Conservation (phyloP, 805 yeast genomes). For the Candida pseudofarinosa region DNA sequence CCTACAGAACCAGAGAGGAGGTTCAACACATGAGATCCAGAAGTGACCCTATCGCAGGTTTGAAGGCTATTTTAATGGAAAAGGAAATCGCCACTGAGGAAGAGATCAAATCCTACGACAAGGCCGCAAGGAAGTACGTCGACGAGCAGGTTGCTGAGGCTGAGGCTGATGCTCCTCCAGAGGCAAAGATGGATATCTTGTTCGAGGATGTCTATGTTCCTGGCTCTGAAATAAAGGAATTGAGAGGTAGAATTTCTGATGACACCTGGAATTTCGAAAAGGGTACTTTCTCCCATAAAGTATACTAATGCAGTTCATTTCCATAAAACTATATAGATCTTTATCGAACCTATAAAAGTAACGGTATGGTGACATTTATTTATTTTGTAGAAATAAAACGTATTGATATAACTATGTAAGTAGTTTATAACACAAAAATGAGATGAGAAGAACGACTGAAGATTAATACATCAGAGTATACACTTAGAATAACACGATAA, state of each 20-base stretch:
- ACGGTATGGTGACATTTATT: neutral
- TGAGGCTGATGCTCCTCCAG: conserved; percentile 92
- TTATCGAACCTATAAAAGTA: neutral
- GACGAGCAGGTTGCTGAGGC: conserved; percentile 94
- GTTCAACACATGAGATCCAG: conserved; percentile 98
- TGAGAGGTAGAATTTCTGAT: conserved; percentile 95
- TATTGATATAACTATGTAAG: neutral
- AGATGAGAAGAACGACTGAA: too few species aligned
- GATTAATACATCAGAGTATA: too few species aligned
- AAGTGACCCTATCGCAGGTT: conserved; percentile 96
- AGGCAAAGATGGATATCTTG: conserved; percentile 88
- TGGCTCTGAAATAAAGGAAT: conserved; percentile 87
- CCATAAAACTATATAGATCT: neutral
- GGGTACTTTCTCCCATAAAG: conserved; percentile 43
- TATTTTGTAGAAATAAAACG: neutral
- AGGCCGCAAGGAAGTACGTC: conserved; percentile 92
- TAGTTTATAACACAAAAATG: neutral
- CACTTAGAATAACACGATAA: conserved; percentile 58
- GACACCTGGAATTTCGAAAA: conserved; percentile 85
- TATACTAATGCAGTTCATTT: conserved; percentile 25
- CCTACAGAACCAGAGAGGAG: conserved; percentile 99
- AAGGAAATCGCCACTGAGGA: conserved; percentile 86
- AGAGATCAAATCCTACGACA: conserved; percentile 91
- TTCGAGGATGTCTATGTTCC: conserved; percentile 96
- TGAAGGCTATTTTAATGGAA: conserved; percentile 82